phyloP scores from a whole-genome alignment of 441 rosid genomes.

The Omphalea diandra region DNA sequence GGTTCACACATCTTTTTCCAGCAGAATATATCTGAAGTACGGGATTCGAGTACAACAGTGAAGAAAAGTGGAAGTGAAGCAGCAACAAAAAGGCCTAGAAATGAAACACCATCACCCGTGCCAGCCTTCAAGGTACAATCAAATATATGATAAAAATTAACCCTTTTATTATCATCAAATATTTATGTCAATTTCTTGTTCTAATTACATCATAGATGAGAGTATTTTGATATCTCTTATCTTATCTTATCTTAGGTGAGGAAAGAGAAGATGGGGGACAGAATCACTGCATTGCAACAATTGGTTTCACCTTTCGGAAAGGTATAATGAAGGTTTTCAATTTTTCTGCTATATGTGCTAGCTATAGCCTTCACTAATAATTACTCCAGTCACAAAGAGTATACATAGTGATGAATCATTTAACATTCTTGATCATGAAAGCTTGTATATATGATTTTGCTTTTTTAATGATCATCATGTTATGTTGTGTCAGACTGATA shows the following conservation, averaged over 20 bases:
- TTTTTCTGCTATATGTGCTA: no score
- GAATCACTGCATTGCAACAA: constrained; percentile 99
- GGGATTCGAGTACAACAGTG: constrained; percentile 45
- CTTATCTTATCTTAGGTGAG: constrained; percentile 62
- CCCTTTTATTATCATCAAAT: neutral
- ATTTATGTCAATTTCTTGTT: neutral
- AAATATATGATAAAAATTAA: constrained; percentile 8
- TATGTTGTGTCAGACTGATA: constrained; percentile 75
- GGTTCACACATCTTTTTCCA: constrained; percentile 12
- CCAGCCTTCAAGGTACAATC: constrained; percentile 87
- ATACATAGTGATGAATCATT: constrained; percentile 15
- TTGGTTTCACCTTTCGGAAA: constrained; percentile 99
- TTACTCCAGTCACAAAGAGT: no score
- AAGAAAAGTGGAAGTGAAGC: constrained; percentile 78
- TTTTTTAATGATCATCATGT: constrained; percentile 24
- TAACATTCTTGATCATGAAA: constrained; percentile 28
- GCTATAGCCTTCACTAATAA: no score
- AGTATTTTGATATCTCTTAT: constrained; percentile 15
- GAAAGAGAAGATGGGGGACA: constrained; percentile 99
- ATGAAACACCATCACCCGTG: constrained; percentile 68
- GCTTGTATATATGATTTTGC: constrained; percentile 12
- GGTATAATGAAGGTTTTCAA: constrained; percentile 38
- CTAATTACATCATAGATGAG: constrained; percentile 15
- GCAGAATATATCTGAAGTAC: constrained; percentile 50
- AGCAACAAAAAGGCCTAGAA: constrained; percentile 68